A percentile compares a stretch with the other conserved stretches of the same genome.
These are phyloP conservation scores for Mycena floridula DNA, from an alignment of 768 basidiomycete genomes.

Conservation along the genomic window DNA sequence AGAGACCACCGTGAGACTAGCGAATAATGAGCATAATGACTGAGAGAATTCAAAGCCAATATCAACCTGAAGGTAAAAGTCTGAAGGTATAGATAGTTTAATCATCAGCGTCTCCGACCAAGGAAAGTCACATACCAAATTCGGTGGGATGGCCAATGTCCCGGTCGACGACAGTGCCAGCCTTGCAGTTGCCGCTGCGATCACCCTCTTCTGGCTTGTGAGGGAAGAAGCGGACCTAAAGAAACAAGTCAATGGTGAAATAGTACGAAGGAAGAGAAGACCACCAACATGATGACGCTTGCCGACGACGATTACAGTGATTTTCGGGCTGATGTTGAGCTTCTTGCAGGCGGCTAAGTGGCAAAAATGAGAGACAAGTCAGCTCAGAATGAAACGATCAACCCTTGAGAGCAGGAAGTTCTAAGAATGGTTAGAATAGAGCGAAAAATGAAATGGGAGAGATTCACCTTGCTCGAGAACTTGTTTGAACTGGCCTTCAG, in stretches of 20 bases:
- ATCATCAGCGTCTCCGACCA: no score
- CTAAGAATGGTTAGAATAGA: conserved; percentile 21
- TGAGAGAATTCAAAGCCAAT: no score
- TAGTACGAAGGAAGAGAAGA: background rate
- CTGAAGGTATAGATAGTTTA: no score
- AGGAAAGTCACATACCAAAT: no score
- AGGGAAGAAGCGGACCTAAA: conserved; percentile 43
- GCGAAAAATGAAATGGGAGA: background rate
- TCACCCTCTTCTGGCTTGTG: conserved; percentile 30
- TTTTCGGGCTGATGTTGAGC: conserved; percentile 52
- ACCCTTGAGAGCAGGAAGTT: conserved; percentile 59
- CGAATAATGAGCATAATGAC: no score
- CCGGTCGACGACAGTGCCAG: conserved; percentile 53
- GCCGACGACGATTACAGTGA: conserved; percentile 76
- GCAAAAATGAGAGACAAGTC: background rate
- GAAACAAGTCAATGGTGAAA: background rate
- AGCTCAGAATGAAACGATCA: conserved; percentile 3
- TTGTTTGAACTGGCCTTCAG: conserved; percentile 46
- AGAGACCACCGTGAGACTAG: conserved; percentile 49
- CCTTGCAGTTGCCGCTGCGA: conserved; percentile 47
- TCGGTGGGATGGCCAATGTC: conserved; percentile 47
- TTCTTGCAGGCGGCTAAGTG: conserved; percentile 54
- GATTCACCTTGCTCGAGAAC: conserved; percentile 49
- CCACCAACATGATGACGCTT: conserved; percentile 65
- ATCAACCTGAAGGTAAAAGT: conserved; percentile 54